Evolutionary conservation across 2,329 filamentous ascomycete species (phyloP).

Genomic region (Microsporum canis): DNA sequence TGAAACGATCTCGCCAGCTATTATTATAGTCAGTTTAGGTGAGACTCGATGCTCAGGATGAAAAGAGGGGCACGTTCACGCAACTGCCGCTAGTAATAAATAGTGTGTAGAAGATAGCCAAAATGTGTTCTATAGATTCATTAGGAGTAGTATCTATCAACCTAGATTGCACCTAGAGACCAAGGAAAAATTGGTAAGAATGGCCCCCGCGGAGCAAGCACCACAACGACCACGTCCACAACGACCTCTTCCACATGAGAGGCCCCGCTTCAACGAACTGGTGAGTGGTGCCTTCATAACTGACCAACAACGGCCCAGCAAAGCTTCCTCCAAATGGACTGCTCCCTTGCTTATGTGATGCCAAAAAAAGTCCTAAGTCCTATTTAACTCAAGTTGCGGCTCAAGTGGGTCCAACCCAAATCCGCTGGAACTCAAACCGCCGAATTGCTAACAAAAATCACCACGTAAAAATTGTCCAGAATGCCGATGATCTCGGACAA

Average conservation of each 20-base stretch:
- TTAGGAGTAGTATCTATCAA: background rate
- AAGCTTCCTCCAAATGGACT: background rate
- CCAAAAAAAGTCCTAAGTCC: background rate
- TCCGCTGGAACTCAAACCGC: background rate
- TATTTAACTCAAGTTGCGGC: background rate
- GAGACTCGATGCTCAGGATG: background rate
- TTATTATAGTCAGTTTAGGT: background rate
- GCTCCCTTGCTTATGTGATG: background rate
- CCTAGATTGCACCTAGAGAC: background rate
- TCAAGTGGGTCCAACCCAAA: background rate
- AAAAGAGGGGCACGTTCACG: background rate
- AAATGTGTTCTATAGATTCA: background rate
- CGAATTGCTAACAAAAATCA: background rate
- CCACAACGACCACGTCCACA: background rate
- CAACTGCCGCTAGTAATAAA: background rate
- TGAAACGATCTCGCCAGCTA: background rate
- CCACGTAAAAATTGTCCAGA: background rate
- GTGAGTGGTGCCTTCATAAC: slow-evolving; percentile 12
- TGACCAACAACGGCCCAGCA: background rate
- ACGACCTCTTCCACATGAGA: background rate
- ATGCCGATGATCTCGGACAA: background rate
- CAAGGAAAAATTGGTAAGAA: background rate
- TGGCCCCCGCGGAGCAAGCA: background rate
- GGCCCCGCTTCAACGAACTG: slow-evolving; percentile 30
- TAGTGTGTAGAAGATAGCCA: background rate